Conservation (phyloP, 2,329 filamentous ascomycete species). For the Beauveria caledonica region DNA sequence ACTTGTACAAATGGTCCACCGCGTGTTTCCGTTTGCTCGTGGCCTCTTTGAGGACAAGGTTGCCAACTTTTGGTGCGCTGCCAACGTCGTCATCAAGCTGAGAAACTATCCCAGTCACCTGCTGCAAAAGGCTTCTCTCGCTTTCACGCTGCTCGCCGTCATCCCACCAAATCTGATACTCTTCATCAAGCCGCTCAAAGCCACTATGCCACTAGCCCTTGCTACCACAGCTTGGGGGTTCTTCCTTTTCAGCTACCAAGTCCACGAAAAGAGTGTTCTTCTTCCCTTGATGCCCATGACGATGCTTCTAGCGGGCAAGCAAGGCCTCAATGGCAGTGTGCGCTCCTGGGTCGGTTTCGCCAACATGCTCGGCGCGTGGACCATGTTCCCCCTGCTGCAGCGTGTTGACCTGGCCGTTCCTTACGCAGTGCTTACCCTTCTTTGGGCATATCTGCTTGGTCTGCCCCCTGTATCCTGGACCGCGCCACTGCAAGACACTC, state of each 20-base stretch:
- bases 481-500: conserved; percentile 52
- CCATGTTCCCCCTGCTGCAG: conserved; percentile 83
- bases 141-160: conserved; percentile 68
- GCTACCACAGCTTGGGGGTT: conserved; percentile 90
- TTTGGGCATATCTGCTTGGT: conserved; percentile 89
- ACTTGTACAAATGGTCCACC: conserved; percentile 73
- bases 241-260: conserved; percentile 95
- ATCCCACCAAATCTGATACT: conserved; percentile 71
- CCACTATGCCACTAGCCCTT: conserved; percentile 70
- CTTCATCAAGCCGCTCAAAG: conserved; percentile 68
- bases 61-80: conserved; percentile 93
- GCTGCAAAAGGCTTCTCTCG: conserved; percentile 68
- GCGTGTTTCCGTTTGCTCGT: conserved; percentile 93
- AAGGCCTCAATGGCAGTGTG: conserved; percentile 66
- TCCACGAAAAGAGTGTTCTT: conserved; percentile 95
- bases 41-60: conserved; percentile 98
- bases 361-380: conserved; percentile 84
- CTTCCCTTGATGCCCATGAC: conserved; percentile 93
- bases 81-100: conserved; percentile 85
- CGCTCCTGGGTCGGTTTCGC: conserved; percentile 94
- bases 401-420: conserved; percentile 78
- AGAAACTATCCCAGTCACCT: conserved; percentile 60
- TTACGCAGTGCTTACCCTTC: conserved; percentile 72
- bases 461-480: conserved; percentile 69
- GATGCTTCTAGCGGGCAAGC: conserved; percentile 67